Evolutionary conservation across 2,329 filamentous ascomycete species (phyloP), one percentile per base, ranked within the genome.

Genomic region (Diaporthe amygdali): DNA sequence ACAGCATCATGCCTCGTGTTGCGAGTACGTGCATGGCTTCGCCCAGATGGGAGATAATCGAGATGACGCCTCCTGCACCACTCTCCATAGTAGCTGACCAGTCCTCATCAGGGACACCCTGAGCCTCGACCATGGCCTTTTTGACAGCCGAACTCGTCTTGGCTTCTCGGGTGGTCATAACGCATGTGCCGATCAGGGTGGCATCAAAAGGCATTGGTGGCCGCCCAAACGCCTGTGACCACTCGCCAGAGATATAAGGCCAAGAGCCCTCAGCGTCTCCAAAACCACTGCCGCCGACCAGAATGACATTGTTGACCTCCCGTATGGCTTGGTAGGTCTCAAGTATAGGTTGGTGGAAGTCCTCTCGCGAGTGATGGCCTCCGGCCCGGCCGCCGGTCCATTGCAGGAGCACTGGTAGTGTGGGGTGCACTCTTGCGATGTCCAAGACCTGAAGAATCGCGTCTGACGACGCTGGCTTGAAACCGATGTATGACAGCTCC

Each of bases 311-410:
- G 27, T 78, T 74, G 72, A 82, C 84, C 72, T 83, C 82, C 59
- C 84, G 79, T 49, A 86, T 81, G 56, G 80, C 78, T 69, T 80
- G 76, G 71, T 86, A 86, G 78, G 82, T 84, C 74, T 83, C 78
- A 7, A 86, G 76, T 30, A 86, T 83, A 5, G 84, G 84, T 73
- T 84, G 81, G 71, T 86, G 84, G 76, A 86, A 86, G 66, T 86
- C 84, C 74, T 86, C 84, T 66, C 81, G 84, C 14, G 83, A 85
- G 74, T 86, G 84, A 75, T 86, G 84, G 41, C 84, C 84, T 71
- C 84, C 84, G 63, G 83, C 84, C 68, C 84, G 82, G 59, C 84
- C 84, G 70, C 84, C 84, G 30, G 84, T 86, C 84, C 84, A 86
- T 74, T 86, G 84, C 51, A 86, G 75, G 32, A 85, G 75, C 55